Percentiles rank a stretch among this genome's conserved stretches.
Evolutionary conservation across 352 stramenopile species (phyloP).

Genomic region (Phytophthora cryptogea): DNA sequence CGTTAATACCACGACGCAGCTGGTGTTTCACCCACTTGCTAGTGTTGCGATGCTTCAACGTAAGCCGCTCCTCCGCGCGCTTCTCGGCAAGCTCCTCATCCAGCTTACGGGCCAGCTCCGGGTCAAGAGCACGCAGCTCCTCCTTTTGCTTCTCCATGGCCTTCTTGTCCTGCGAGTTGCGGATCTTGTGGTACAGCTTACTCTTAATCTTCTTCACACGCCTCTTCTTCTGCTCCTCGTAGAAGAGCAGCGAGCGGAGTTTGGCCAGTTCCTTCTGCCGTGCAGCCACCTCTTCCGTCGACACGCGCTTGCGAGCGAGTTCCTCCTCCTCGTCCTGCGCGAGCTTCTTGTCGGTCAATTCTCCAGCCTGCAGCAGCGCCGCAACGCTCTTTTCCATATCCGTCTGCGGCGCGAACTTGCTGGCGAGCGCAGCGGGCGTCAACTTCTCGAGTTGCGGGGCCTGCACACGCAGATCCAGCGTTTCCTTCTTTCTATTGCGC

Average conservation of each 20-base stretch:
- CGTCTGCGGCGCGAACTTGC: conserved; percentile 93
- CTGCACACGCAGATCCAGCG: conserved; percentile 94
- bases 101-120: conserved; percentile 66
- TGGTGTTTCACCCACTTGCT: conserved; percentile 97
- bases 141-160: conserved; percentile 87
- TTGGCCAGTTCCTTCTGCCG: conserved; percentile 94
- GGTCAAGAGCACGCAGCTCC: conserved; percentile 77
- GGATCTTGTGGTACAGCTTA: conserved; percentile 98
- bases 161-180: conserved; percentile 93
- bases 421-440: conserved; percentile 86
- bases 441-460: conserved; percentile 75
- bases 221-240: conserved; percentile 98
- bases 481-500: conserved; percentile 94
- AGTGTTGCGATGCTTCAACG: conserved; percentile 98
- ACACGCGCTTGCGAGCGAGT: conserved; percentile 75
- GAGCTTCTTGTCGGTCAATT: conserved; percentile 61
- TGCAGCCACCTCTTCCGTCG: conserved; percentile 76
- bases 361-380: conserved; percentile 60
- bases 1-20: conserved; percentile 90
- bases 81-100: conserved; percentile 90
- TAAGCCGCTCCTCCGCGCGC: conserved; percentile 97
- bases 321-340: conserved; percentile 75
- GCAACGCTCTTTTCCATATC: conserved; percentile 89
- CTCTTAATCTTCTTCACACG: conserved; percentile 99
- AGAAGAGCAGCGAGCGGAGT: conserved; percentile 97